Conservation (phyloP, 23 red algal species). For the Porphyridium purpureum region DNA sequence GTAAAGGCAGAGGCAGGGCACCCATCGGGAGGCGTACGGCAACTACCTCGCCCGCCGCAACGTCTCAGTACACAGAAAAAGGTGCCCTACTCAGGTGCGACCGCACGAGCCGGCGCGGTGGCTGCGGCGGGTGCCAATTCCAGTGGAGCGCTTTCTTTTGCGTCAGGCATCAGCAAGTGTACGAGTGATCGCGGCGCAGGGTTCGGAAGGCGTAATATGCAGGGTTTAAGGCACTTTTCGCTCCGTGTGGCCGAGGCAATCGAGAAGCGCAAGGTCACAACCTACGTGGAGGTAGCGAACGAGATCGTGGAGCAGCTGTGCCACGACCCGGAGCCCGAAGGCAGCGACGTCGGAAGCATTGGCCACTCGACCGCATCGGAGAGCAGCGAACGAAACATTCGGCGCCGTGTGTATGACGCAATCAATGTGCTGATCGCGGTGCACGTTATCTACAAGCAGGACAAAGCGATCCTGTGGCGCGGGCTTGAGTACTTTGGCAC, state of each 20-base stretch:
- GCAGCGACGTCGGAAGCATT: background rate
- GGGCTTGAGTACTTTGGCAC: too few relatives aligned
- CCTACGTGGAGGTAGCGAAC: slow-evolving; percentile 83
- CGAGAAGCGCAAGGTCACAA: slow-evolving; percentile 68
- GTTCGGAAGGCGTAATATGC: too few relatives aligned
- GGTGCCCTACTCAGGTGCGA: too few relatives aligned
- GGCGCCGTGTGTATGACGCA: slow-evolving; percentile 89
- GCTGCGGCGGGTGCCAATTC: too few relatives aligned
- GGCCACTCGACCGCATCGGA: slow-evolving; percentile 1
- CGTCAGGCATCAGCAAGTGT: too few relatives aligned
- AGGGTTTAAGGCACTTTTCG: slow-evolving; percentile 82
- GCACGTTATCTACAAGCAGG: slow-evolving; percentile 73
- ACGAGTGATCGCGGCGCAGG: too few relatives aligned
- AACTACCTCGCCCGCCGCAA: too few relatives aligned
- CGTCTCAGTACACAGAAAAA: too few relatives aligned
- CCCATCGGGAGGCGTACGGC: too few relatives aligned
- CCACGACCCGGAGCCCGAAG: background rate
- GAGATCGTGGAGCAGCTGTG: slow-evolving; percentile 57
- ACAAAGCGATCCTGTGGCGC: slow-evolving; percentile 70
- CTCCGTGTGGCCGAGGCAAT: slow-evolving; percentile 68
- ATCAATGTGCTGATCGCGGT: slow-evolving; percentile 96
- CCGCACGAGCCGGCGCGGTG: too few relatives aligned
- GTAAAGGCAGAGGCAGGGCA: too few relatives aligned
- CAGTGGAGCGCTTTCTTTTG: too few relatives aligned
- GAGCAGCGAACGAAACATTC: slow-evolving; percentile 56